Base-by-base conservation (phyloP, 2,329 filamentous ascomycete genomes). In the Scopulariopsis brevicaulis region DNA sequence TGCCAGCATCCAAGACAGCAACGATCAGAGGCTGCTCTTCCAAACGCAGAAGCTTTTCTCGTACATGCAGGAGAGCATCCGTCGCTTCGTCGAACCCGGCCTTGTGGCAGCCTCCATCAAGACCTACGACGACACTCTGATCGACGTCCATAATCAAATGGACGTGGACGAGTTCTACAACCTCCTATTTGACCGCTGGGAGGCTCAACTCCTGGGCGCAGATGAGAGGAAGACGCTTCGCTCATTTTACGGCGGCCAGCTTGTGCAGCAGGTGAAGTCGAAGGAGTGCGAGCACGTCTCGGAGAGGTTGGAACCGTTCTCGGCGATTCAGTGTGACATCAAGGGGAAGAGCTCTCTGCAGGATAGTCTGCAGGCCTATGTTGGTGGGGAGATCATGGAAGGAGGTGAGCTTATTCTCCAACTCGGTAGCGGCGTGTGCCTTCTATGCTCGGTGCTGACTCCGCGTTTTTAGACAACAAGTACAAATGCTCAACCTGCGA, bases 161-260 rank as follows among this genome's bases (percentile, higher is more conserved):
- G 94, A 99, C 68, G 94, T 96, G 5, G 94, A 97, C 64, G 92
- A 96, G 68, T 99, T 97, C 68, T 97, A 95, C 74, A 96, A 94
- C 65, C 79, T 96, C 4, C 79, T 99, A 0, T 94, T 97, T 65
- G 91, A 96, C 69, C 83, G 91, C 28, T 91, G 91, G 82, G 95
- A 99, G 68, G 82, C 83, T 10, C 90, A 96, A 65, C 83, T 97
- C 62, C 70, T 80, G 20, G 79, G 81, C 11, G 71, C 77, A 1
- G 78, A 84, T n/a, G 82, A 84, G 37, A 96, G 89, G 70, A 84
- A 82, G 62, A 74, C 72, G 24, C 87, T 99, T 62, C 83, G 88
- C 55, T 85, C 85, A 0, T 94, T 97, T 65, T 99, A 94, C 66
- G 91, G 92, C 0, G 94, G 94, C 4, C 88, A 93, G 63, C 81